Evolutionary conservation across 768 basidiomycete species (phyloP).

Genomic region (Russula griseocarnosa): DNA sequence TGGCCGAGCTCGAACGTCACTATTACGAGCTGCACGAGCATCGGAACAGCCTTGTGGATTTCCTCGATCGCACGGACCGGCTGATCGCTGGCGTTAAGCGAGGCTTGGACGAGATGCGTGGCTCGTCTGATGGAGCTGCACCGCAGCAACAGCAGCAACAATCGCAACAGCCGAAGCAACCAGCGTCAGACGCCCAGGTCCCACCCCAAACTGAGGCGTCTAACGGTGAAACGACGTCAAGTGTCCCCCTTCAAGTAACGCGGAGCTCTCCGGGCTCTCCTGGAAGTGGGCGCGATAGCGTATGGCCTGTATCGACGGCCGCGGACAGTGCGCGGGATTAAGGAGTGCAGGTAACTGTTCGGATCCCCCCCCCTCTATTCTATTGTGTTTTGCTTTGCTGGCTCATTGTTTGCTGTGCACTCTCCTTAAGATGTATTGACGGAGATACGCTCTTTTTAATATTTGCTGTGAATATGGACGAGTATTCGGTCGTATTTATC

Average conservation of each 20-base stretch:
- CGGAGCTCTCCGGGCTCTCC: constrained; percentile 31
- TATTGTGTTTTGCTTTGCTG: constrained; percentile 19
- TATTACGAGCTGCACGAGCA: constrained; percentile 61
- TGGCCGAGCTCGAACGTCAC: constrained; percentile 66
- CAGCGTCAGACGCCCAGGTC: constrained; percentile 4
- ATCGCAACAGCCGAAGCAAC: constrained; percentile 2
- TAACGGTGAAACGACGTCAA: constrained; percentile 20
- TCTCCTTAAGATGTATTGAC: constrained; percentile 16
- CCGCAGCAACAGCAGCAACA: background rate
- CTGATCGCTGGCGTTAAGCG: constrained; percentile 69
- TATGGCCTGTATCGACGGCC: constrained; percentile 35
- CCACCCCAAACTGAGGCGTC: constrained; percentile 22
- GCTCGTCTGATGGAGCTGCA: constrained; percentile 28
- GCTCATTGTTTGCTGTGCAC: constrained; percentile 24
- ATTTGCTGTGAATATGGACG: constrained; percentile 24
- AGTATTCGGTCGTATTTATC: constrained; percentile 24
- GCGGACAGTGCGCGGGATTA: constrained; percentile 27
- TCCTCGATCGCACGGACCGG: constrained; percentile 70
- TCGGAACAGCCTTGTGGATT: constrained; percentile 62
- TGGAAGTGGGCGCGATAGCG: constrained; percentile 30
- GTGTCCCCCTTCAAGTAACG: constrained; percentile 31
- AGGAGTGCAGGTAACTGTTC: constrained; percentile 12
- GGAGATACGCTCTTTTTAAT: constrained; percentile 22
- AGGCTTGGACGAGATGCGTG: constrained; percentile 72
- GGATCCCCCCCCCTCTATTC: constrained; percentile 8